A percentile compares a stretch with the other conserved stretches of the same genome.
phyloP scores from a whole-genome alignment of 768 basidiomycete species.

The Cubamyces sp. region DNA sequence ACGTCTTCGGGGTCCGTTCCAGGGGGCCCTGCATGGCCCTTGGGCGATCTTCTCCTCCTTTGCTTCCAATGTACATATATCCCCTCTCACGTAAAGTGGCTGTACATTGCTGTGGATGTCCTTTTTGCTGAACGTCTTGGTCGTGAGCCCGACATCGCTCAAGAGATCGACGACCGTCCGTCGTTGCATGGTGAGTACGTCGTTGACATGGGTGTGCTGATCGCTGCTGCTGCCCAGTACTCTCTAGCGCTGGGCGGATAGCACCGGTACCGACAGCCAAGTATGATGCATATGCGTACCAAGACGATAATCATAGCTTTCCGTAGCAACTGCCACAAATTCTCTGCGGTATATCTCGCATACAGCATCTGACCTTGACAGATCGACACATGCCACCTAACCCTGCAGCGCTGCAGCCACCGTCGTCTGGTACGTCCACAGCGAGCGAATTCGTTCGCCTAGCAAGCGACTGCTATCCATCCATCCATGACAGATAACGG shows the following conservation, averaged over 20 bases:
- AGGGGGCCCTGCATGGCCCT: conserved; percentile 24
- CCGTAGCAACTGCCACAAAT: conserved; percentile 4
- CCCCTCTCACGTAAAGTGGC: conserved; percentile 24
- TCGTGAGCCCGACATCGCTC: neutral
- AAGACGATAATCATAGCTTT: neutral
- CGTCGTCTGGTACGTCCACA: too few species aligned
- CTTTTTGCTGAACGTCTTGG: conserved; percentile 6
- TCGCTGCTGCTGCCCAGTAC: neutral
- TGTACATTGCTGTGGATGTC: conserved; percentile 28
- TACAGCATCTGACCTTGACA: conserved; percentile 1
- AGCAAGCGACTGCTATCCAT: neutral
- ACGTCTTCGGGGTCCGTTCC: conserved; percentile 32
- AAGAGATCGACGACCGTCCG: neutral
- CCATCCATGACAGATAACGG: neutral
- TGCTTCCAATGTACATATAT: conserved; percentile 37
- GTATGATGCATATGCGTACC: neutral
- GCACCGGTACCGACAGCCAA: neutral
- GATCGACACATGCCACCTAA: neutral
- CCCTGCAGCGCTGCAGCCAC: too few species aligned
- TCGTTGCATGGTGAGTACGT: neutral
- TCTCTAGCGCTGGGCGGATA: neutral
- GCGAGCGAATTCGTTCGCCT: too few species aligned
- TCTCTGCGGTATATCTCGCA: neutral
- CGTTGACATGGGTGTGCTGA: neutral
- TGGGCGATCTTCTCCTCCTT: conserved; percentile 25